Conservation (phyloP, 1,284 basidiomycete genomes). For the Naganishia cerealis region DNA sequence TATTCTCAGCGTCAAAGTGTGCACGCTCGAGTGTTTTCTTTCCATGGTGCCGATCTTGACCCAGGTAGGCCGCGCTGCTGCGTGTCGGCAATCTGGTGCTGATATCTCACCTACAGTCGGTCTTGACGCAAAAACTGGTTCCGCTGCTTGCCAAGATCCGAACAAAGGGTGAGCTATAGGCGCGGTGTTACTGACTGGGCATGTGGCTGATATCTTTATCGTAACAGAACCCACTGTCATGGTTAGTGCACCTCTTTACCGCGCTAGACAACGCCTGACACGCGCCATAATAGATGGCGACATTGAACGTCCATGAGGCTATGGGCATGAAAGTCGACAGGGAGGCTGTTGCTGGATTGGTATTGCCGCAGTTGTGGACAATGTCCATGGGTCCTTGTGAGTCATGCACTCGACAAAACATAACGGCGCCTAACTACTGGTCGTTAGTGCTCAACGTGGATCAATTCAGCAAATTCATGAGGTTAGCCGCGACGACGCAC, state of each 20-base stretch:
- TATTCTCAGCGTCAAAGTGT: slow-evolving; percentile 80
- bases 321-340: slow-evolving; percentile 94
- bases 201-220: slow-evolving; percentile 18
- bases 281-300: slow-evolving; percentile 69
- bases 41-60: slow-evolving; percentile 92
- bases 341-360: slow-evolving; percentile 88
- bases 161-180: slow-evolving; percentile 63
- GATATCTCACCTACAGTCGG: slow-evolving; percentile 56
- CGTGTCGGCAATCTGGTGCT: slow-evolving; percentile 33
- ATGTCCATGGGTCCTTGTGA: slow-evolving; percentile 93
- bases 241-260: slow-evolving; percentile 54
- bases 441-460: slow-evolving; percentile 74
- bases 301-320: slow-evolving; percentile 88
- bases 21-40: slow-evolving; percentile 82
- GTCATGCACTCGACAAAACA: slow-evolving; percentile 46
- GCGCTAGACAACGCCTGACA: not conserved
- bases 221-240: slow-evolving; percentile 77
- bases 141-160: slow-evolving; percentile 90
- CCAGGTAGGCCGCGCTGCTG: slow-evolving; percentile 61
- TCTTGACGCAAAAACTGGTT: slow-evolving; percentile 90
- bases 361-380: slow-evolving; percentile 88
- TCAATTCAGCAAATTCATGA: slow-evolving; percentile 90
- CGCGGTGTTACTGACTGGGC: not conserved
- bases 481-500: slow-evolving; percentile 55
- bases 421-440: not conserved